These are phyloP conservation scores for Sicyos baderoa DNA, from an alignment of 306 rosid genomes.

Conservation along the genomic window DNA sequence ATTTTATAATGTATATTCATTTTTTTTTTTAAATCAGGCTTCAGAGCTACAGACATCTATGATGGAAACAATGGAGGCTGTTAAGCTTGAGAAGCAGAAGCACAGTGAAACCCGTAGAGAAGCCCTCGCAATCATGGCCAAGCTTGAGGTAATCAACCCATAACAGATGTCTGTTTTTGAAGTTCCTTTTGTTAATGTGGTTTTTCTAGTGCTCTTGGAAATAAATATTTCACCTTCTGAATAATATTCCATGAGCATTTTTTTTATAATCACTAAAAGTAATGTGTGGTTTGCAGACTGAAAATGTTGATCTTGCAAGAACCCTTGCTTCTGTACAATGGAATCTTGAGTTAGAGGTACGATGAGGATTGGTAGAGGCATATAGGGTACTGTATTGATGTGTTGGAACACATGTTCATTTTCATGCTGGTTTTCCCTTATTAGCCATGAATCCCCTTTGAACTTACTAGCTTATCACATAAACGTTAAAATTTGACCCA, in stretches of 20 bases:
- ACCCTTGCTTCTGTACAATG: conserved; percentile 75
- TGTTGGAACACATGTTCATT: background rate
- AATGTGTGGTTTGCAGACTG: conserved; percentile 59
- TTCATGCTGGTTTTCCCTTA: background rate
- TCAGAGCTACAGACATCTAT: conserved; percentile 68
- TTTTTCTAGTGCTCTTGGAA: background rate
- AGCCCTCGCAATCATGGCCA: conserved; percentile 61
- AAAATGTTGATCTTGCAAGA: conserved; percentile 89
- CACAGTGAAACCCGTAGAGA: conserved; percentile 92
- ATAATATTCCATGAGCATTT: background rate
- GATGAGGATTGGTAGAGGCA: conserved; percentile 19
- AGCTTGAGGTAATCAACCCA: conserved; percentile 56
- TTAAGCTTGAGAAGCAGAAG: conserved; percentile 84
- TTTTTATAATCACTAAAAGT: conserved; percentile 22
- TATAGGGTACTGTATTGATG: background rate
- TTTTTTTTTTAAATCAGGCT: conserved; percentile 48
- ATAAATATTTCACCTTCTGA: background rate
- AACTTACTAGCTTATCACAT: background rate
- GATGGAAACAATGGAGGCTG: conserved; percentile 99
- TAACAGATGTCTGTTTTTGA: conserved; percentile 18
- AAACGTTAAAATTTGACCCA: background rate
- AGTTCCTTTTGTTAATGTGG: background rate
- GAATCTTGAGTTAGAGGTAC: conserved; percentile 87
- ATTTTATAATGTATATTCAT: conserved; percentile 18
- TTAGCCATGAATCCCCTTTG: background rate